Conservation (phyloP, 1,284 basidiomycete genomes). For the Malassezia vespertilionis region DNA sequence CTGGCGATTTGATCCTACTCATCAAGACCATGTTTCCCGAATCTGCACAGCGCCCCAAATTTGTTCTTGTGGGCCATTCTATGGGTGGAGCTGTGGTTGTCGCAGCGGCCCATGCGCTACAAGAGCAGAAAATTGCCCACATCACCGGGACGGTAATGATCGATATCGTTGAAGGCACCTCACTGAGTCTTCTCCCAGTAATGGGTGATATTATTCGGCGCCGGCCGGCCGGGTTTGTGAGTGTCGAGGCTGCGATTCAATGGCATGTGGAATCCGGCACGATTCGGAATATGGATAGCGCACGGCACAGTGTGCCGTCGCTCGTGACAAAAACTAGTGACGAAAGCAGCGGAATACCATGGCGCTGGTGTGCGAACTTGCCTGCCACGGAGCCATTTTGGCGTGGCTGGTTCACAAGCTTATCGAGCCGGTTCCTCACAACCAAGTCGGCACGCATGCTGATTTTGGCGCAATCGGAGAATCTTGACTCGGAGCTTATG, state of each 20-base stretch:
- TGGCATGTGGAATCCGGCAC: constrained; percentile 65
- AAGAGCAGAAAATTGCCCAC: constrained; percentile 12
- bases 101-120: constrained; percentile 26
- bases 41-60: constrained; percentile 19
- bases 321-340: constrained; percentile 19
- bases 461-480: constrained; percentile 80
- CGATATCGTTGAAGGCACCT: constrained; percentile 96
- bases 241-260: constrained; percentile 70
- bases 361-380: constrained; percentile 72
- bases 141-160: constrained; percentile 75
- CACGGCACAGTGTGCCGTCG: constrained; percentile 38
- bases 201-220: constrained; percentile 81
- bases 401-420: constrained; percentile 80
- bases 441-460: constrained; percentile 71
- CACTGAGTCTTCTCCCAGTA: constrained; percentile 74
- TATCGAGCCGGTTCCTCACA: constrained; percentile 67
- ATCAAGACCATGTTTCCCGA: constrained; percentile 26
- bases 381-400: constrained; percentile 77
- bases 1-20: constrained; percentile 21
- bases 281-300: constrained; percentile 38
- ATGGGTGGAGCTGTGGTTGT: constrained; percentile 47
- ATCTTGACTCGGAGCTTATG: constrained; percentile 84
- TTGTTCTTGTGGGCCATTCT: constrained; percentile 46
- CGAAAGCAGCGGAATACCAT: constrained; percentile 13
- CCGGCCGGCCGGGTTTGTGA: constrained; percentile 72